Percentiles rank a stretch among this genome's conserved stretches.
phyloP scores from a whole-genome alignment of 140 eudicot species.

The Stevia rebaudiana region DNA sequence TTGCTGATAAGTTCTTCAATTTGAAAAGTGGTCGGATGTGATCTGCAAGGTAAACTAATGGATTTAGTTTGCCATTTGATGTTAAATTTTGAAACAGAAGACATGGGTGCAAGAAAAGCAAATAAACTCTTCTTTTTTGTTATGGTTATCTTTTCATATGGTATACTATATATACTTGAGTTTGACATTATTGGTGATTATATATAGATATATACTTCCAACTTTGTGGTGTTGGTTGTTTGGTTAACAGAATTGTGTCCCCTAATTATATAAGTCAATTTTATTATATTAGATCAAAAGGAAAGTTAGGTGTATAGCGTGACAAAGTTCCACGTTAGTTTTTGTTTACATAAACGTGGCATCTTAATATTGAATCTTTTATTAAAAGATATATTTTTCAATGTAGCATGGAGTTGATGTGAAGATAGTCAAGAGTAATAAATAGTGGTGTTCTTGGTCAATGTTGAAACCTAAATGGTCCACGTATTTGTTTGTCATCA shows the following conservation, averaged over 20 bases:
- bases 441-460: neutral
- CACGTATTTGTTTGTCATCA: conserved; percentile 12
- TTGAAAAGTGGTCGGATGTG: conserved; percentile 24
- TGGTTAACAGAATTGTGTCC: conserved; percentile 24
- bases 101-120: conserved; percentile 15
- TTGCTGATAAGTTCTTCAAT: conserved; percentile 33
- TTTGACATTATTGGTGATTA: neutral
- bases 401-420: neutral
- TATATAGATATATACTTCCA: too few relatives aligned
- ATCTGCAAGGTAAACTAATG: conserved; percentile 36
- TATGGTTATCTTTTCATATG: neutral
- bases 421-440: too few relatives aligned
- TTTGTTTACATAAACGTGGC: conserved; percentile 18
- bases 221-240: conserved; percentile 12
- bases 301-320: conserved; percentile 4
- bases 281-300: neutral
- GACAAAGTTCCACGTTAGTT: conserved; percentile 18
- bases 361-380: conserved; percentile 3
- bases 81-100: conserved; percentile 21
- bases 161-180: neutral
- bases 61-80: conserved; percentile 25
- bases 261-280: conserved; percentile 6
- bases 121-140: neutral
- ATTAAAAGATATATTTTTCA: conserved; percentile 8
- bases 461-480: neutral